Conservation (phyloP, 768 basidiomycete genomes). For the Saitozyma sp. region DNA sequence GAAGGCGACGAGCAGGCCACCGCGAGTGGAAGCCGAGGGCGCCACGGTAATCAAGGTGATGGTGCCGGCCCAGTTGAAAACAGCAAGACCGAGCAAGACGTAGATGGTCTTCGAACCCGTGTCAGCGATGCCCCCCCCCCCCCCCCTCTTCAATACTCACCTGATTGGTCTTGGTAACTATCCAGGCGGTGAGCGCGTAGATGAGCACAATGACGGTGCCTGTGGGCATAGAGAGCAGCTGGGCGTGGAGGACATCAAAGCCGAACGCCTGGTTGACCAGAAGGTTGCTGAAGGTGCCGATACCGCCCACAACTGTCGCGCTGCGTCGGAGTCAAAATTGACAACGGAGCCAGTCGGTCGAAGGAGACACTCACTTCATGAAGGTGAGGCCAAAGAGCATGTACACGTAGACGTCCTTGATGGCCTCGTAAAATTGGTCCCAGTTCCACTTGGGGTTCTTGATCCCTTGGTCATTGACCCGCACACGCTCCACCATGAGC, state of each 20-base stretch:
- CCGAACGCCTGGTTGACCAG: slow-evolving; percentile 15
- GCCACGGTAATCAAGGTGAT: slow-evolving; percentile 58
- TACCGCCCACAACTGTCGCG: slow-evolving; percentile 8
- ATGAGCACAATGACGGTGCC: no score
- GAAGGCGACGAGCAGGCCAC: slow-evolving; percentile 58
- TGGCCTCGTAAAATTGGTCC: slow-evolving; percentile 54
- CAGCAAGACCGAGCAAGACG: no score
- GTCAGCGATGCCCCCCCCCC: not conserved
- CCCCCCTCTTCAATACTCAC: no score
- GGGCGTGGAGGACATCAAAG: slow-evolving; percentile 12
- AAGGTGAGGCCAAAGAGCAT: slow-evolving; percentile 55
- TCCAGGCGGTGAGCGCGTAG: slow-evolving; percentile 16
- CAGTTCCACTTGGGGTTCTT: slow-evolving; percentile 59
- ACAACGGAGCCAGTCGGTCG: no score
- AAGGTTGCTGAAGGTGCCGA: slow-evolving; percentile 9
- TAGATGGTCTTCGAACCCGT: no score
- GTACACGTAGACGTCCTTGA: slow-evolving; percentile 58
- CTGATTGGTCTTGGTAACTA: not conserved
- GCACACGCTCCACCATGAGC: slow-evolving; percentile 58
- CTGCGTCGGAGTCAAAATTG: no score
- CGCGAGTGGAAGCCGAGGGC: slow-evolving; percentile 55
- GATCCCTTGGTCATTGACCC: slow-evolving; percentile 60
- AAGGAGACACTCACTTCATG: slow-evolving; percentile 45
- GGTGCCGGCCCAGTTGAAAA: slow-evolving; percentile 57
- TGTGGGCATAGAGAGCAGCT: slow-evolving; percentile 13